These are phyloP conservation scores for Leishmania turanica DNA, from an alignment of 208 protist species.

Conservation along the genomic window DNA sequence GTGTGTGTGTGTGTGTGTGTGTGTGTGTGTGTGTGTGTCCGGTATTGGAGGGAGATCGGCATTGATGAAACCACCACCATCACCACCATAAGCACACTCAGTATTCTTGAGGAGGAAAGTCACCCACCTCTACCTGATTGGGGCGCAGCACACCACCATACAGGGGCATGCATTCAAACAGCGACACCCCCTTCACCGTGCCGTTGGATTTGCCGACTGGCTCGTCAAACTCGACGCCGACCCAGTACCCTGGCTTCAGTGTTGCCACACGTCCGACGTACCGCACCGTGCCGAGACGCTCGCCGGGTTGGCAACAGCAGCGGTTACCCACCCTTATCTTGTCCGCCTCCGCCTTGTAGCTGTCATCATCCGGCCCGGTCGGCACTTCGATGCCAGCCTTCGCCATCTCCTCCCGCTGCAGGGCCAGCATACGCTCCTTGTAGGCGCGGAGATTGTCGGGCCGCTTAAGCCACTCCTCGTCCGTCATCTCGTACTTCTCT, in stretches of 20 bases:
- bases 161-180: constrained; percentile 85
- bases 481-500: constrained; percentile 92
- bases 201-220: constrained; percentile 96
- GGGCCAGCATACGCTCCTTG: constrained; percentile 75
- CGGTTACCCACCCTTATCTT: constrained; percentile 84
- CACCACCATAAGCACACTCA: constrained; percentile 9
- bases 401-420: constrained; percentile 73
- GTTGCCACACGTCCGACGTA: constrained; percentile 85
- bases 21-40: background rate
- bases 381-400: constrained; percentile 54
- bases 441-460: constrained; percentile 79
- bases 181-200: constrained; percentile 83
- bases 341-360: constrained; percentile 71
- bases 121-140: constrained; percentile 86
- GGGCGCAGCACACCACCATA: constrained; percentile 91
- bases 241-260: constrained; percentile 90
- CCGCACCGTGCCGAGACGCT: constrained; percentile 81
- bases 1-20: background rate
- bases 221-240: constrained; percentile 95
- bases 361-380: constrained; percentile 43
- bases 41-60: background rate
- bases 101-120: constrained; percentile 90
- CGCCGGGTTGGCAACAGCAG: constrained; percentile 81
- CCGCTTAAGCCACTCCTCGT: constrained; percentile 91
- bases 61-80: background rate